Evolutionary conservation across 768 basidiomycete species (phyloP).

Genomic region (Russula brevipes): DNA sequence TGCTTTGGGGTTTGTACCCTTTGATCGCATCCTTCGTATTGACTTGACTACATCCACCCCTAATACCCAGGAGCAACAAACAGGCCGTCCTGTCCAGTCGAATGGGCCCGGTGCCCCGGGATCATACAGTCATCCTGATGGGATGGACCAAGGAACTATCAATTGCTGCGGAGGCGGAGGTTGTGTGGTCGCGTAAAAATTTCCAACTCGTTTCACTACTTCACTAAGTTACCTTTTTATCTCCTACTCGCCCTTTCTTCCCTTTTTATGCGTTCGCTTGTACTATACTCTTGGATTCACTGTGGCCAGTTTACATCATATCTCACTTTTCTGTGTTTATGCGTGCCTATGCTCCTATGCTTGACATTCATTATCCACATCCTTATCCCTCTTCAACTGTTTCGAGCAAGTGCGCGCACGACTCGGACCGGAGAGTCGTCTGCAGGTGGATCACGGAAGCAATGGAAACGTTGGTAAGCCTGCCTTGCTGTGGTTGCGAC

Average conservation of each 20-base stretch:
- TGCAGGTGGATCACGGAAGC: neutral
- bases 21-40: neutral
- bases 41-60: neutral
- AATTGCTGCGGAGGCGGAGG: constrained; percentile 63
- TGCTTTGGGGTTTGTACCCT: neutral
- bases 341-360: constrained; percentile 14
- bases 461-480: neutral
- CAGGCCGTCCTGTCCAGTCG: constrained; percentile 59
- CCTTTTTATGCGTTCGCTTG: constrained; percentile 6
- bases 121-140: constrained; percentile 42
- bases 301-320: constrained; percentile 10
- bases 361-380: neutral
- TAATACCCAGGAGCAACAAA: constrained; percentile 61
- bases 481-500: neutral
- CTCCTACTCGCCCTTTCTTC: neutral
- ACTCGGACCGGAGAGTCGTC: neutral
- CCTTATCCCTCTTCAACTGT: neutral
- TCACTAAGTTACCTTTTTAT: neutral
- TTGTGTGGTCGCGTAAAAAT: constrained; percentile 52
- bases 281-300: constrained; percentile 20
- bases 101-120: constrained; percentile 43
- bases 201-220: constrained; percentile 16
- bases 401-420: neutral
- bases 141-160: constrained; percentile 48
- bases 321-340: neutral